These are phyloP conservation scores for Pisolithus marmoratus DNA, from an alignment of 768 basidiomycete genomes.

Conservation along the genomic window DNA sequence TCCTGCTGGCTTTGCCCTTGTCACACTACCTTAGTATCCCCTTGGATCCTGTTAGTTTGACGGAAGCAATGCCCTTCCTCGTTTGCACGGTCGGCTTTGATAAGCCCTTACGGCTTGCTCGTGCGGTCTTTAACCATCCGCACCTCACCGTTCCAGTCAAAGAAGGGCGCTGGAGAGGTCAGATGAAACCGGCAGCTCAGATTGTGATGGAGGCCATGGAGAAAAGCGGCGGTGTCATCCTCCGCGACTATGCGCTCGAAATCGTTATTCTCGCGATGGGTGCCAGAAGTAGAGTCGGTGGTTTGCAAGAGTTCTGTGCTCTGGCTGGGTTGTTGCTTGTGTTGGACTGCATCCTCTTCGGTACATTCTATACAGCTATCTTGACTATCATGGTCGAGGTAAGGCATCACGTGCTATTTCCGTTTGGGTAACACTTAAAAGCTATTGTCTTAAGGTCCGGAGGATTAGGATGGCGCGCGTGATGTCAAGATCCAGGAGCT, in stretches of 20 bases:
- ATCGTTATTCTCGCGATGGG: conserved; percentile 86
- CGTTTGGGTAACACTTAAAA: too few relatives aligned
- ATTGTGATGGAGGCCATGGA: conserved; percentile 82
- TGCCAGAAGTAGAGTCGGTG: conserved; percentile 80
- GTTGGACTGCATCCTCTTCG: conserved; percentile 83
- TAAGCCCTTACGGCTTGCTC: conserved; percentile 89
- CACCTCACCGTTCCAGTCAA: conserved; percentile 40
- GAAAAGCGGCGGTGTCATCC: conserved; percentile 73
- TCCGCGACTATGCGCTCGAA: conserved; percentile 91
- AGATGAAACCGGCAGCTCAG: conserved; percentile 72
- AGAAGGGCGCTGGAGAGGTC: conserved; percentile 36
- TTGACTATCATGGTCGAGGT: conserved; percentile 97
- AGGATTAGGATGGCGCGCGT: conserved; percentile 61
- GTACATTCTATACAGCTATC: conserved; percentile 85
- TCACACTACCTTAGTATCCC: conserved; percentile 75
- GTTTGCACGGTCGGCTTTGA: conserved; percentile 98
- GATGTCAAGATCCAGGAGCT: conserved; percentile 35
- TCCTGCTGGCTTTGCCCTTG: conserved; percentile 77
- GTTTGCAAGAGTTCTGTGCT: conserved; percentile 90
- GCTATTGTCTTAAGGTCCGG: conserved; percentile 44
- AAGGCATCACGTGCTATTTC: conserved; percentile 17
- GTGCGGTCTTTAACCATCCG: conserved; percentile 83
- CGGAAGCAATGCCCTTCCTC: conserved; percentile 94
- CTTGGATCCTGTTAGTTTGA: conserved; percentile 88
- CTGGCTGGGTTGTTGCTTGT: conserved; percentile 84